A percentile compares a stretch with the other conserved stretches of the same genome.
Evolutionary conservation across 768 basidiomycete species (phyloP).

Genomic region (Harrya chromipes): DNA sequence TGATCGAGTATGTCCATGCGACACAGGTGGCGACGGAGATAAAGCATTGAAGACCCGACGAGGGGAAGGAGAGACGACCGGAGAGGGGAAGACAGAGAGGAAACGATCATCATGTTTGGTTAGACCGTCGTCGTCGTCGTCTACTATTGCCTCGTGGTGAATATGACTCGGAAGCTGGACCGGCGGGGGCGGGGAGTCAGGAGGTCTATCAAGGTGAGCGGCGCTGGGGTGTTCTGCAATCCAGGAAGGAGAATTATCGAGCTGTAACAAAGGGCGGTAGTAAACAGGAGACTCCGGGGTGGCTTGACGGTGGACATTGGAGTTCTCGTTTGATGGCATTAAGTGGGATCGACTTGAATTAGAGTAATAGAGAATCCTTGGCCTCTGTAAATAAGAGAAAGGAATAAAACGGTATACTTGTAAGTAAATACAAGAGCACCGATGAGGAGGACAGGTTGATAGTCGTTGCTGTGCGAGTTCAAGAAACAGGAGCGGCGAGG

Average conservation of each 20-base stretch:
- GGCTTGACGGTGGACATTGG: slow-evolving; percentile 23
- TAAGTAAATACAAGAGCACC: slow-evolving; percentile 34
- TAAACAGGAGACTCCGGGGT: slow-evolving; percentile 18
- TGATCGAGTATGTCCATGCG: slow-evolving; percentile 29
- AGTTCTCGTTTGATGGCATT: slow-evolving; percentile 29
- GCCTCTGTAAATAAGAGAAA: slow-evolving; percentile 21
- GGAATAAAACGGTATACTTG: slow-evolving; percentile 20
- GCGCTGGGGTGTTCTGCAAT: slow-evolving; percentile 9
- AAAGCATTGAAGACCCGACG: slow-evolving; percentile 9
- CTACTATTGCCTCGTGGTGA: slow-evolving; percentile 6
- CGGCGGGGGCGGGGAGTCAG: slow-evolving; percentile 4
- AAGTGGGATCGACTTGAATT: slow-evolving; percentile 18
- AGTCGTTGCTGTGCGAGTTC: slow-evolving; percentile 20
- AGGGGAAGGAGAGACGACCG: slow-evolving; percentile 12
- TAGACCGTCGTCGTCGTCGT: slow-evolving; percentile 23
- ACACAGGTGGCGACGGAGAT: slow-evolving; percentile 11
- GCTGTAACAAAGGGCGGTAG: slow-evolving; percentile 31
- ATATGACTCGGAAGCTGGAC: slow-evolving; percentile 6
- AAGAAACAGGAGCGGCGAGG: slow-evolving; percentile 25
- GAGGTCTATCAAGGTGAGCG: slow-evolving; percentile 6
- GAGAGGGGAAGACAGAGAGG: slow-evolving; percentile 13
- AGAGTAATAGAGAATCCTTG: slow-evolving; percentile 13
- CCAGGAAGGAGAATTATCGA: slow-evolving; percentile 29
- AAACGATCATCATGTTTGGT: slow-evolving; percentile 28
- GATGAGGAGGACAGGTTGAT: neutral